Conservation (phyloP, 768 basidiomycete genomes). For the Pleurotus ostreatus region DNA sequence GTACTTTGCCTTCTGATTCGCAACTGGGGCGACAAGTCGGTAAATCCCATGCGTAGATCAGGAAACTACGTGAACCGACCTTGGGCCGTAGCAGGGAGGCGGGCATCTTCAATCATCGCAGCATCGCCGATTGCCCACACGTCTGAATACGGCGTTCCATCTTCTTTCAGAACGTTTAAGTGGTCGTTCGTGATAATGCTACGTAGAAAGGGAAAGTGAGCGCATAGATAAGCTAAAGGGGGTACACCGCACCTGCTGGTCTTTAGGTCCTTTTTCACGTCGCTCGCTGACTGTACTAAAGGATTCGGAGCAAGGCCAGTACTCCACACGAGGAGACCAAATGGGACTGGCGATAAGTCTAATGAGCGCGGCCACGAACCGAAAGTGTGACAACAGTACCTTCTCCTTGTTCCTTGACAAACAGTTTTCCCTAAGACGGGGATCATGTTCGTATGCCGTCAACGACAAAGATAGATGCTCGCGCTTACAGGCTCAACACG, state of each 20-base stretch:
- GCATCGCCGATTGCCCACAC: constrained; percentile 86
- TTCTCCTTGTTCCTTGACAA: constrained; percentile 69
- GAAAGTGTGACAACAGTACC: constrained; percentile 29
- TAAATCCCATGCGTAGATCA: background rate
- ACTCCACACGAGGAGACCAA: constrained; percentile 84
- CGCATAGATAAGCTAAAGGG: background rate
- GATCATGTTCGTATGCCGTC: no score
- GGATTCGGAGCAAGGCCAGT: constrained; percentile 86
- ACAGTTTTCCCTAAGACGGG: constrained; percentile 51
- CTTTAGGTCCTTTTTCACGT: constrained; percentile 57
- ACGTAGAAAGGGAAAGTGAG: background rate
- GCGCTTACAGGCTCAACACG: constrained; percentile 54
- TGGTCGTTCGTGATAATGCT: constrained; percentile 47
- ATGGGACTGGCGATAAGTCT: constrained; percentile 48
- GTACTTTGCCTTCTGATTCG: constrained; percentile 73
- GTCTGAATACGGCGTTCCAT: constrained; percentile 54
- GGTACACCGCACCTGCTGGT: constrained; percentile 40
- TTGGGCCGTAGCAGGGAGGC: constrained; percentile 84
- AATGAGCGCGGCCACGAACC: constrained; percentile 3
- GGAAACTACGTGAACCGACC: constrained; percentile 28
- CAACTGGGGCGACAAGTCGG: constrained; percentile 40
- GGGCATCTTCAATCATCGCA: constrained; percentile 48
- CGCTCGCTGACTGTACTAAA: constrained; percentile 56
- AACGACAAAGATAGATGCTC: background rate
- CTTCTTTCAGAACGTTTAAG: constrained; percentile 55